Evolutionary conservation across 2,329 filamentous ascomycete species (phyloP).

Genomic region (Gliomastix tumulicola): DNA sequence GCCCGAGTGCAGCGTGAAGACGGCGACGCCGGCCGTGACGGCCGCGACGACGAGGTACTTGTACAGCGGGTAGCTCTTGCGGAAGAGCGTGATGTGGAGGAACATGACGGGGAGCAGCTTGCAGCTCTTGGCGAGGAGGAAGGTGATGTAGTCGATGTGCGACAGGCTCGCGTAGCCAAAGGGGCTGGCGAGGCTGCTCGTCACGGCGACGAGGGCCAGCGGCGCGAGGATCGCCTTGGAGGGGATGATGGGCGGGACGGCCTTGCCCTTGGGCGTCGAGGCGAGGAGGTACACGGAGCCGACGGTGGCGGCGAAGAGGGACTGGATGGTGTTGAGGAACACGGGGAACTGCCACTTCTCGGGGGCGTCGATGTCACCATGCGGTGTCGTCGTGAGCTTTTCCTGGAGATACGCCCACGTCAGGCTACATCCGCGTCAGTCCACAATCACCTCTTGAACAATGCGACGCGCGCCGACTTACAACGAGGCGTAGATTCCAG

Average conservation of each 20-base stretch:
- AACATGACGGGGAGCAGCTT: conserved; percentile 99
- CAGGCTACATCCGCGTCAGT: conserved; percentile 47
- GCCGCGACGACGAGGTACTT: conserved; percentile 92
- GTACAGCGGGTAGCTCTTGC: conserved; percentile 82
- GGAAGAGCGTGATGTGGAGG: conserved; percentile 87
- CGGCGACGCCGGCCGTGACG: conserved; percentile 85
- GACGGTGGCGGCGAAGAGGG: conserved; percentile 74
- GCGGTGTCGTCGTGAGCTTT: conserved; percentile 88
- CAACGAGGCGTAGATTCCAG: conserved; percentile 96
- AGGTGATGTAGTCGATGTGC: conserved; percentile 97
- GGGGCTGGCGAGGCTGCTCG: conserved; percentile 82
- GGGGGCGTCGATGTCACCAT: conserved; percentile 55
- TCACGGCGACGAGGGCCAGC: conserved; percentile 78
- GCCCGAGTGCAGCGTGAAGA: conserved; percentile 85
- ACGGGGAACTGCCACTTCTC: conserved; percentile 90
- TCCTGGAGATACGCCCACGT: conserved; percentile 97
- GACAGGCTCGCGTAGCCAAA: conserved; percentile 90
- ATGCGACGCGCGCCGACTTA: conserved; percentile 50
- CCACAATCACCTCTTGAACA: not conserved
- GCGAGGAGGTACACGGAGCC: conserved; percentile 74
- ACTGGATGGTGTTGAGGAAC: conserved; percentile 95
- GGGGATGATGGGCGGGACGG: conserved; percentile 66
- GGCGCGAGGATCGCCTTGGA: conserved; percentile 67
- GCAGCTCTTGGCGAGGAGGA: conserved; percentile 95
- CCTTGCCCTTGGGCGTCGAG: conserved; percentile 41